phyloP scores from a whole-genome alignment of 441 rosid species.

The Mallotus repandus region DNA sequence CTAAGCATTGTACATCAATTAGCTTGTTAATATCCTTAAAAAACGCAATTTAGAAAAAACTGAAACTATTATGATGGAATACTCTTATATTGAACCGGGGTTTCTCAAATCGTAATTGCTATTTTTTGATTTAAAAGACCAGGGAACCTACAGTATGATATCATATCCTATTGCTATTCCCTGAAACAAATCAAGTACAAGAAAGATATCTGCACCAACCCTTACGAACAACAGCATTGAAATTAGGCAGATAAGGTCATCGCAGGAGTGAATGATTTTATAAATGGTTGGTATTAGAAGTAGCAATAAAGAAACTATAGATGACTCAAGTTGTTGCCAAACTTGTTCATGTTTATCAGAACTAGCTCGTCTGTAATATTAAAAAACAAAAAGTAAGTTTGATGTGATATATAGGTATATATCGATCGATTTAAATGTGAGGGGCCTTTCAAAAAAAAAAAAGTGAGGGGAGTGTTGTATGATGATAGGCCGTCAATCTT shows the following conservation, averaged over 20 bases:
- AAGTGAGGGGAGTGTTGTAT: background rate
- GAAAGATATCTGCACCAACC: no score
- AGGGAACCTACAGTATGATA: no score
- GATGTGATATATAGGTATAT: background rate
- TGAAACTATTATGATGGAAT: no score
- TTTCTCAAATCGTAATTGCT: no score
- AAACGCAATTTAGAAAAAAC: no score
- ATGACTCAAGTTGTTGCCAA: slow-evolving; percentile 8
- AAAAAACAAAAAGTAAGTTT: background rate
- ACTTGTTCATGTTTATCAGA: background rate
- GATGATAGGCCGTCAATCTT: slow-evolving; percentile 13
- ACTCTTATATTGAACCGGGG: no score
- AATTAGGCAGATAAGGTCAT: background rate
- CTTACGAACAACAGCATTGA: background rate
- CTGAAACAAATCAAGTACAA: background rate
- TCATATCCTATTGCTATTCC: no score
- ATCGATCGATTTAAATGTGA: background rate
- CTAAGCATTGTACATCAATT: no score
- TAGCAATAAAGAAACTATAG: background rate
- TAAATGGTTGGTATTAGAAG: slow-evolving; percentile 4
- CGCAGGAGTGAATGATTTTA: background rate
- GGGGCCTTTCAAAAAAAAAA: no score
- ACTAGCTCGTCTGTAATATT: background rate
- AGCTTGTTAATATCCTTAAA: no score
- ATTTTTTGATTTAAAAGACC: no score